Percentiles rank a stretch among this genome's conserved stretches.
Conservation (phyloP, 1,284 basidiomycete genomes). For the Heimioporus retisporus region DNA sequence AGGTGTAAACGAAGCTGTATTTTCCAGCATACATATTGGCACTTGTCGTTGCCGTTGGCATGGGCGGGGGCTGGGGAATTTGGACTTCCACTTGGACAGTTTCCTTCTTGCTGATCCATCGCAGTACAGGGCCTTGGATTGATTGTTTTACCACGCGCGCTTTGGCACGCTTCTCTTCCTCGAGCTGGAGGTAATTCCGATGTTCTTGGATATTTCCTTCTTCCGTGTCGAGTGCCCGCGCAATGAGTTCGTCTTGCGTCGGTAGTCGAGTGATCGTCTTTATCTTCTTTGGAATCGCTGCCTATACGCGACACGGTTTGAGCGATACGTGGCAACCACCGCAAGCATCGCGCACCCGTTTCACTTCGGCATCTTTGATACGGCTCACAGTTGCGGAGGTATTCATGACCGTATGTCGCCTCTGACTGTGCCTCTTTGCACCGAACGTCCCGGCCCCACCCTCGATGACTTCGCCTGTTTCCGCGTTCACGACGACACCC, state of each 20-base stretch:
- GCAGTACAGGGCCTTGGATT: constrained; percentile 77
- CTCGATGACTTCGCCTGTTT: constrained; percentile 64
- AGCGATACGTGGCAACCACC: constrained; percentile 5
- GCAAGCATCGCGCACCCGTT: constrained; percentile 56
- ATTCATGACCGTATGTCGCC: constrained; percentile 73
- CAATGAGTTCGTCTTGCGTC: constrained; percentile 86
- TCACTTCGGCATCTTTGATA: constrained; percentile 71
- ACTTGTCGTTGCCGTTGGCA: constrained; percentile 6
- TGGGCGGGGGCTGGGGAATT: constrained; percentile 21
- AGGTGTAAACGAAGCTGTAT: constrained; percentile 38
- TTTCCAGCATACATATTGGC: constrained; percentile 27
- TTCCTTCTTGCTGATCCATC: constrained; percentile 79
- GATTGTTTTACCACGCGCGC: constrained; percentile 69
- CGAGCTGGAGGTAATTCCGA: constrained; percentile 78
- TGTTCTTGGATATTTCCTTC: constrained; percentile 87
- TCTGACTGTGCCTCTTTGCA: constrained; percentile 69
- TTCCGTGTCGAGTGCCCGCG: constrained; percentile 85
- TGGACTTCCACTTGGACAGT: constrained; percentile 49
- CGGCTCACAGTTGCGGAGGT: constrained; percentile 70
- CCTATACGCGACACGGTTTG: constrained; percentile 47
- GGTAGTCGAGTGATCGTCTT: constrained; percentile 61
- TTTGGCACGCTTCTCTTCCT: constrained; percentile 84
- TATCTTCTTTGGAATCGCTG: constrained; percentile 67
- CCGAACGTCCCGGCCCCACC: constrained; percentile 27
- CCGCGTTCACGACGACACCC: constrained; percentile 63